phyloP scores from a whole-genome alignment of 2,329 filamentous ascomycete genomes.

The Hypoxylon sp. region DNA sequence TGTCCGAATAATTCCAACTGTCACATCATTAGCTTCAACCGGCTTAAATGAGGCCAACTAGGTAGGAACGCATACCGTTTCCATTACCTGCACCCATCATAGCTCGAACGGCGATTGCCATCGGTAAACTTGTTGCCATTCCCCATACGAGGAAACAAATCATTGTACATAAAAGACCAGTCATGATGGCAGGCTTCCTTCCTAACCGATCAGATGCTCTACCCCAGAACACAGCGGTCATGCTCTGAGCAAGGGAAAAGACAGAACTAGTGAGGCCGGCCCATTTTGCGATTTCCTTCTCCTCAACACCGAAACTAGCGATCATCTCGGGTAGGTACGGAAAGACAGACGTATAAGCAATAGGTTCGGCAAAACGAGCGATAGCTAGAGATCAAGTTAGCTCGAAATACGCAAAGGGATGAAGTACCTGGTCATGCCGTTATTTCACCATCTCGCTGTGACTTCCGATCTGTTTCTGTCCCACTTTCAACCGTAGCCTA shows the following conservation, averaged over 20 bases:
- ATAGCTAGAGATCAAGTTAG: conserved; percentile 68
- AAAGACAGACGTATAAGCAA: conserved; percentile 78
- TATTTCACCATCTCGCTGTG: conserved; percentile 4
- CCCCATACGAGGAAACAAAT: conserved; percentile 84
- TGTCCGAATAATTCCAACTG: conserved; percentile 89
- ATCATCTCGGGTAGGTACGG: conserved; percentile 86
- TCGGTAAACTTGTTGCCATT: conserved; percentile 80
- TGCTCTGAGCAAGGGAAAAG: conserved; percentile 78
- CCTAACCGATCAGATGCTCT: conserved; percentile 82
- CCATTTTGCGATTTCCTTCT: conserved; percentile 82
- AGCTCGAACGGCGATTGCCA: conserved; percentile 82
- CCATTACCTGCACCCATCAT: conserved; percentile 89
- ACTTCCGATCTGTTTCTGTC: conserved; percentile 5
- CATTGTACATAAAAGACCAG: conserved; percentile 83
- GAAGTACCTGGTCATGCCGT: conserved; percentile 43
- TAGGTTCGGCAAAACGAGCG: conserved; percentile 82
- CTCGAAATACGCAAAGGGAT: conserved; percentile 40
- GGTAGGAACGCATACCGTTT: conserved; percentile 67
- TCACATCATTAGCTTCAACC: conserved; percentile 38
- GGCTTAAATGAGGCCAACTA: not conserved
- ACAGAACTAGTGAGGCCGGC: conserved; percentile 79
- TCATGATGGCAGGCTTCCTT: conserved; percentile 83
- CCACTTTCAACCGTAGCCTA: conserved; percentile 11
- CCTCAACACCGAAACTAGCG: conserved; percentile 77
- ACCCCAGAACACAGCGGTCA: conserved; percentile 81